Evolutionary conservation across 2,329 filamentous ascomycete genomes (phyloP).

Genomic region (Alternaria consortialis): DNA sequence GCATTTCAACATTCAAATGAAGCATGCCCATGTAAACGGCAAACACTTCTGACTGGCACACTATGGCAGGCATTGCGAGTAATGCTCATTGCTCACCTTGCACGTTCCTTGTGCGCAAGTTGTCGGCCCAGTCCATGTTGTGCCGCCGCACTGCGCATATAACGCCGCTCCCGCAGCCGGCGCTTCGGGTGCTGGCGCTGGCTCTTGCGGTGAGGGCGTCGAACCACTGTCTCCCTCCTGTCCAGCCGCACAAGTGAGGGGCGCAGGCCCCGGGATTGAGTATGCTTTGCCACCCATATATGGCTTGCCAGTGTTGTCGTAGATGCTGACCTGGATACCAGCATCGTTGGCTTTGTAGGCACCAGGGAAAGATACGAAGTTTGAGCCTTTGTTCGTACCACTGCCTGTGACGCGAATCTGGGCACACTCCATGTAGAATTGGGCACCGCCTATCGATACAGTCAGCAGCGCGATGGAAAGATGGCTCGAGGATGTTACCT

Average conservation of each 20-base stretch:
- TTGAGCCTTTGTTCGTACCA: constrained; percentile 24
- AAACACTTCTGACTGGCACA: background rate
- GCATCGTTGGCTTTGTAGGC: constrained; percentile 35
- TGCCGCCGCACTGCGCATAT: constrained; percentile 25
- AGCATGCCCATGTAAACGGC: background rate
- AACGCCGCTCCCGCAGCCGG: constrained; percentile 18
- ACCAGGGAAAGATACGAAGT: constrained; percentile 36
- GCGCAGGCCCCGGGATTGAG: constrained; percentile 57
- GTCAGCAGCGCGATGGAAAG: background rate
- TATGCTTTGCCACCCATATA: constrained; percentile 46
- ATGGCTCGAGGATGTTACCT: background rate
- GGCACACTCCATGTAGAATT: constrained; percentile 37
- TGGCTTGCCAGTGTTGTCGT: constrained; percentile 21
- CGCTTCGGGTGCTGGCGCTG: constrained; percentile 1
- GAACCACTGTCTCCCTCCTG: background rate
- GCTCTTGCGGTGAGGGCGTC: background rate
- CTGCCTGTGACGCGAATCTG: constrained; percentile 34
- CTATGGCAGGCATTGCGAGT: constrained; percentile 34
- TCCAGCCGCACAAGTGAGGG: constrained; percentile 53
- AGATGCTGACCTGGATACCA: constrained; percentile 31
- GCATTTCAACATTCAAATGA: background rate
- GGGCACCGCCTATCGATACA: constrained; percentile 5
- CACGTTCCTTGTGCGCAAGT: constrained; percentile 40
- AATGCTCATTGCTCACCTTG: constrained; percentile 36
- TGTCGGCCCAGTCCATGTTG: constrained; percentile 36